phyloP scores from a whole-genome alignment of 805 yeast genomes.

The Scheffersomyces stipitis region DNA sequence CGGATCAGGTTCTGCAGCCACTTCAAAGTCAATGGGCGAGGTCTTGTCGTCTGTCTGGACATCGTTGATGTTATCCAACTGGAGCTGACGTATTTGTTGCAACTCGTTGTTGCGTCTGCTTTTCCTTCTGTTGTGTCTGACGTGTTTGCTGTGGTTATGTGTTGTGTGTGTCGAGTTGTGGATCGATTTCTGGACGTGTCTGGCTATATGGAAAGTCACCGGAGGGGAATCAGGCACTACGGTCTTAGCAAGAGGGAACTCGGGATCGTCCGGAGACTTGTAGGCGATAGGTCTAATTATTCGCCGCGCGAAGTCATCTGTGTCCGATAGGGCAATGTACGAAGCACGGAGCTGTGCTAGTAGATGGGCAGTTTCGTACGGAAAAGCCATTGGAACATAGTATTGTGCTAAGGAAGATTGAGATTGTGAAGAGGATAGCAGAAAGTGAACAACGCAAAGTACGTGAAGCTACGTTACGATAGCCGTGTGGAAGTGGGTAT shows the following conservation, averaged over 20 bases:
- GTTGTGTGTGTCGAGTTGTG: slow-evolving; percentile 2
- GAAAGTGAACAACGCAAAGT: no score
- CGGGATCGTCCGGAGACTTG: background rate
- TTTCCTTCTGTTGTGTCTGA: background rate
- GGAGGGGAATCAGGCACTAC: slow-evolving; percentile 30
- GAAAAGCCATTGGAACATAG: slow-evolving; percentile 43
- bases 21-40: background rate
- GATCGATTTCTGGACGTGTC: slow-evolving; percentile 18
- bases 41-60: background rate
- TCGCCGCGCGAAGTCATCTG: slow-evolving; percentile 20
- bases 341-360: slow-evolving; percentile 30
- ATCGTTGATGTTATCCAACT: no score
- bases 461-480: no score
- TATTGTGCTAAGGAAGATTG: no score
- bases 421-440: no score
- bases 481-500: no score
- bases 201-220: slow-evolving; percentile 24
- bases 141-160: slow-evolving; percentile 1
- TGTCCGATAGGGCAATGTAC: slow-evolving; percentile 22
- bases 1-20: background rate
- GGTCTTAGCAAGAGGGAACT: slow-evolving; percentile 4
- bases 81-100: no score
- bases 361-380: slow-evolving; percentile 30
- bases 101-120: background rate
- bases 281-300: slow-evolving; percentile 17